Evolutionary conservation across 1,284 basidiomycete species (phyloP), one percentile per base, ranked within the genome.

Genomic region (Rhodotorula sp.): DNA sequence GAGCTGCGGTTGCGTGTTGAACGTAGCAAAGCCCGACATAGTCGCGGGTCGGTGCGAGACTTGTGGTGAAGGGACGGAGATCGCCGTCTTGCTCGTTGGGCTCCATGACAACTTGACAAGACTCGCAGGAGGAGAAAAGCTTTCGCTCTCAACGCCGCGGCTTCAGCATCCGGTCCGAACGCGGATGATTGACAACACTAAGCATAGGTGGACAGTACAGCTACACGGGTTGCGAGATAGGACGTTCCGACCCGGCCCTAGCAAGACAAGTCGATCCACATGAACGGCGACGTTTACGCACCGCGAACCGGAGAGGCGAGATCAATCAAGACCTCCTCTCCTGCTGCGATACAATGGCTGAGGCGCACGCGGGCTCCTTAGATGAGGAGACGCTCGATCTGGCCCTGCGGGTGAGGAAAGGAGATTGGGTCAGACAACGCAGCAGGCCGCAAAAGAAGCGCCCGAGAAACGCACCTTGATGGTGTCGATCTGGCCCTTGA

Each of bases 401-500:
- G 88, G 74, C 87, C 84, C 84, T 75, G 65, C 22, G 18, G 17
- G 49, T n/a, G 24, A 15, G 0, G 18, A 24, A 6, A 10, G 14
- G 44, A 30, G 5, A n/a, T 26, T 15, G 4, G 6, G 6, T 12
- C 22, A 49, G 59, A 62, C 48, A 49, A 45, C 46, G n/a, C 22
- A 12, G 20, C 2, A 7, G 1, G 30, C 18, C 22, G 20, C 4
- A 30, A 18, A 7, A n/a, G 7, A 7, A 33, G 33, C 33, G 33
- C 33, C 33, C 33, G 33, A 33, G 26, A 3, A 26, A 42, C 24
- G 37, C 61, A 81, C 81, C 82, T 97, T 98, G 82, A 96, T 86
- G 68, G 88, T 90, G 79, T 86, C 85, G 79, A 99, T 96, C 84
- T 97, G 93, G 80, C 89, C 89, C 75, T 88, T 87, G 60, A 99